Conservation (phyloP, 108 stramenopile species). For the Pseudonitzschia delicatissima region DNA sequence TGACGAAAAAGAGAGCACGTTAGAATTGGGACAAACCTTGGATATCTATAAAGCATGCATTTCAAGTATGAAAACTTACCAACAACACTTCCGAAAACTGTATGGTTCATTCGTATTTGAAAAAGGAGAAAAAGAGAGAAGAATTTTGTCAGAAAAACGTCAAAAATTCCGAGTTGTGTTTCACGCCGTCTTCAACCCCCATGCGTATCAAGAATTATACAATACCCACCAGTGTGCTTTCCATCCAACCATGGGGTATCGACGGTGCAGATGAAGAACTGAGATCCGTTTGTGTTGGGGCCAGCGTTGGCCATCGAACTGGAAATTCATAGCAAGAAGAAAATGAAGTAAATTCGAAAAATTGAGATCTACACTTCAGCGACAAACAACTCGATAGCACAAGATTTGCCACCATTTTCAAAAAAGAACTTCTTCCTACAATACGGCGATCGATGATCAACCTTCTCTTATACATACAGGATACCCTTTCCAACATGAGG, state of each 20-base stretch:
- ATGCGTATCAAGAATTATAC: too few relatives aligned
- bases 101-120: background rate
- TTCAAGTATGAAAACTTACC: conserved; percentile 24
- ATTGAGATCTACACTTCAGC: background rate
- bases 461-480: conserved; percentile 13
- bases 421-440: background rate
- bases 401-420: too few relatives aligned
- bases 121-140: background rate
- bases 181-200: too few relatives aligned
- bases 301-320: conserved; percentile 84
- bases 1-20: background rate
- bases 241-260: conserved; percentile 85
- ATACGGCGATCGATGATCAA: background rate
- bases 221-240: conserved; percentile 10
- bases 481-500: conserved; percentile 80
- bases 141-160: background rate
- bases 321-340: background rate
- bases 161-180: too few relatives aligned
- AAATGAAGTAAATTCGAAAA: background rate
- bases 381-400: too few relatives aligned
- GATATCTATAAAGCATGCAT: background rate
- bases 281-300: conserved; percentile 35
- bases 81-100: conserved; percentile 83
- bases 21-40: conserved; percentile 4
- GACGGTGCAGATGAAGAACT: conserved; percentile 95